Conservation (phyloP, 2,329 filamentous ascomycete species). For the Acrocalymma vagum region DNA sequence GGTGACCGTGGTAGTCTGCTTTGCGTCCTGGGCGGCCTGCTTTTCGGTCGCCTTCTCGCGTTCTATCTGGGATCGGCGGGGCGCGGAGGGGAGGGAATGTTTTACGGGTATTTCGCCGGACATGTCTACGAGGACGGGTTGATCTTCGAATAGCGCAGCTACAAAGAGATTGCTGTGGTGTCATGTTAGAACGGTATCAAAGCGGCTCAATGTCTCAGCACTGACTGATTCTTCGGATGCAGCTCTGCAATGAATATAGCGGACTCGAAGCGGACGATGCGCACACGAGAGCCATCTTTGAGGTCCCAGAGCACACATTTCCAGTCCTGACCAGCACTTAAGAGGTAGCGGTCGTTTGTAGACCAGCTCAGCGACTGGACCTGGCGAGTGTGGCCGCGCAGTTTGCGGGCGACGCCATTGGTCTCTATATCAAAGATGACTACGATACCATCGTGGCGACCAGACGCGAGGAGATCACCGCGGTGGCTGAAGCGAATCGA, state of each 20-base stretch:
- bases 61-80: constrained; percentile 75
- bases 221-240: constrained; percentile 87
- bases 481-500: constrained; percentile 88
- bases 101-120: constrained; percentile 75
- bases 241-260: constrained; percentile 96
- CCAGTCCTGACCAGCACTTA: constrained; percentile 95
- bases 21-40: constrained; percentile 88
- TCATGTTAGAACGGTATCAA: constrained; percentile 11
- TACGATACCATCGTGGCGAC: constrained; percentile 88
- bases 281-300: constrained; percentile 73
- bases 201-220: constrained; percentile 1
- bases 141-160: constrained; percentile 91
- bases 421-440: constrained; percentile 98
- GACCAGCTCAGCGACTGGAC: constrained; percentile 98
- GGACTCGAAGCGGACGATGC: constrained; percentile 89
- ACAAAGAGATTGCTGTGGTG: constrained; percentile 80
- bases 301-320: constrained; percentile 97
- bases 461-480: constrained; percentile 93
- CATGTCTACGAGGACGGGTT: constrained; percentile 87
- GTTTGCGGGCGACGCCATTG: constrained; percentile 92
- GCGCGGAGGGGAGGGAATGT: constrained; percentile 80
- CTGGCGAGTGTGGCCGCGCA: constrained; percentile 90
- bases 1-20: constrained; percentile 92
- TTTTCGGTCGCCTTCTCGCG: constrained; percentile 81
- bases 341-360: constrained; percentile 84